These are phyloP conservation scores for Syzygium jambos DNA, from an alignment of 345 rosid genomes.

Conservation along the genomic window DNA sequence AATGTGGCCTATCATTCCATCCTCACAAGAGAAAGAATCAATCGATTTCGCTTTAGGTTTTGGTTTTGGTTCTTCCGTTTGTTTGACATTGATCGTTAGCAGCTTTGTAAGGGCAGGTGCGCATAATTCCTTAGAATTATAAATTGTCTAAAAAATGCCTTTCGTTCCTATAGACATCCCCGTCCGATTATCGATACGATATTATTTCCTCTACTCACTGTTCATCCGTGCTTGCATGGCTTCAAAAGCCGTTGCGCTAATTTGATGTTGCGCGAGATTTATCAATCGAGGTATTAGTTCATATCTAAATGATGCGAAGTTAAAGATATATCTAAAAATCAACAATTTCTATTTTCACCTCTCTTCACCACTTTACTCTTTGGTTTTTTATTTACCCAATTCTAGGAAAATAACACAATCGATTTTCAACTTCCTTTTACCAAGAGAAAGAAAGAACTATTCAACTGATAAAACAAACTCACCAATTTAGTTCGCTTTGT, in stretches of 20 bases:
- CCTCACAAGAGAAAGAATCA: neutral
- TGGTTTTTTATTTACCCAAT: too few relatives aligned
- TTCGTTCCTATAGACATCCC: too few relatives aligned
- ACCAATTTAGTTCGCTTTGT: neutral
- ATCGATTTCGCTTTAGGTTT: neutral
- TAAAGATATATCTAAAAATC: neutral
- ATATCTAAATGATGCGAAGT: neutral
- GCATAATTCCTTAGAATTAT: too few relatives aligned
- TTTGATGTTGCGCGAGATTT: neutral
- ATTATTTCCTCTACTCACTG: too few relatives aligned
- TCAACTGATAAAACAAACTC: neutral
- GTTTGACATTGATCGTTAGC: neutral
- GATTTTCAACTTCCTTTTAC: neutral
- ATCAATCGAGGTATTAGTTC: neutral
- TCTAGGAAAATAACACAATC: neutral
- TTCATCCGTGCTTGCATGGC: neutral
- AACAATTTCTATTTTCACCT: neutral
- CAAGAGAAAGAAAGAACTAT: neutral
- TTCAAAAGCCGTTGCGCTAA: neutral
- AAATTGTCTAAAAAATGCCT: too few relatives aligned
- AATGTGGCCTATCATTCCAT: too few relatives aligned
- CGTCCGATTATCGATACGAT: too few relatives aligned
- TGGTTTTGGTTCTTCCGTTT: neutral
- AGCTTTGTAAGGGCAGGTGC: neutral
- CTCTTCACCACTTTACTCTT: neutral